Evolutionary conservation across 2,329 filamentous ascomycete species (phyloP).

Genomic region (Diplodia mutila): DNA sequence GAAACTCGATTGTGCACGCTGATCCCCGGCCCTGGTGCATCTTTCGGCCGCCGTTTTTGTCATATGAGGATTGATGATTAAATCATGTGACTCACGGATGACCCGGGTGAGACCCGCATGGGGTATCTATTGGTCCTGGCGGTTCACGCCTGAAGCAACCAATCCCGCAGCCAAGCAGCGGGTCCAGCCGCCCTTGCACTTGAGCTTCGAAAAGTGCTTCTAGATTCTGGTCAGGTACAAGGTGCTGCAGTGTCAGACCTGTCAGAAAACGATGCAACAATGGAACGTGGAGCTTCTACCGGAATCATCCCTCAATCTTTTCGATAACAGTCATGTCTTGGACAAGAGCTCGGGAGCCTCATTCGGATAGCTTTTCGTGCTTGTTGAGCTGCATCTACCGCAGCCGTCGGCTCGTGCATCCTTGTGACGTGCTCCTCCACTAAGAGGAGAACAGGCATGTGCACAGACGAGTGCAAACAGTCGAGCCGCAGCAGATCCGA

Average conservation of each 20-base stretch:
- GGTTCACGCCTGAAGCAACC: not conserved
- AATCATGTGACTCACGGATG: conserved; percentile 20
- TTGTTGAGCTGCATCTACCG: not conserved
- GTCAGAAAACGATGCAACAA: not conserved
- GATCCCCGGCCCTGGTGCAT: not conserved
- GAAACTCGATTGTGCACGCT: not conserved
- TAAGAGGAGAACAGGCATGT: not conserved
- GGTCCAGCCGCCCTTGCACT: not conserved
- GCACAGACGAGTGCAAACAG: not conserved
- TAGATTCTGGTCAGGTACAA: not conserved
- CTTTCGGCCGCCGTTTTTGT: not conserved
- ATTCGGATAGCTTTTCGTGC: not conserved
- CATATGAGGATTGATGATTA: conserved; percentile 23
- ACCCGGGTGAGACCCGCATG: not conserved
- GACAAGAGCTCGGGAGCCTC: no score
- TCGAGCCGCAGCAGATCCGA: not conserved
- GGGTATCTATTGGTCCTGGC: conserved; percentile 7
- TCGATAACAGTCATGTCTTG: not conserved
- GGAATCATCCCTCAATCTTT: not conserved
- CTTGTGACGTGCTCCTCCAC: not conserved
- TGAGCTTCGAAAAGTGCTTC: not conserved
- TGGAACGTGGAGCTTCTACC: not conserved
- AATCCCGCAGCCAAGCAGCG: not conserved
- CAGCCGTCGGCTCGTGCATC: not conserved
- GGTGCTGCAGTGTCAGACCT: not conserved